Percentiles rank a stretch among this genome's conserved stretches.
Conservation (phyloP, 371 early-diverging fungal genomes). For the Mortierella sp. region DNA sequence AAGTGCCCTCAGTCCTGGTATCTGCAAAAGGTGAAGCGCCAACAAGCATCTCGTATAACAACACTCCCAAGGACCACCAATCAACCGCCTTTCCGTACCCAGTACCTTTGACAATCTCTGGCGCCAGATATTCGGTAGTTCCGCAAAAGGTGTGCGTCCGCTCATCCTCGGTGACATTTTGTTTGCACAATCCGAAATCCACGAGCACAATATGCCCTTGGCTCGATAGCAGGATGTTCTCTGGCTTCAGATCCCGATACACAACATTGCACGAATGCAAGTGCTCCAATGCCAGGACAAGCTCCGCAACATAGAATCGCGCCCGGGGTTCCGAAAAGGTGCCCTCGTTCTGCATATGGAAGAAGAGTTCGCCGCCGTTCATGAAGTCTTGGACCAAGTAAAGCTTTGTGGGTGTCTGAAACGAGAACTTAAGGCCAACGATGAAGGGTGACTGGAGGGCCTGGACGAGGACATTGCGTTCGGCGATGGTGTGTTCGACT, state of each 20-base stretch:
- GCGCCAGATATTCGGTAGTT: constrained; percentile 79
- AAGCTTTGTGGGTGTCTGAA: constrained; percentile 75
- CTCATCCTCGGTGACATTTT: constrained; percentile 69
- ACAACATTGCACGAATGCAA: constrained; percentile 77
- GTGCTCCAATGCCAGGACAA: constrained; percentile 76
- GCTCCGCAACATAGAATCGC: constrained; percentile 76
- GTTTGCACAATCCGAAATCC: constrained; percentile 88
- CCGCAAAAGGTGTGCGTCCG: constrained; percentile 83
- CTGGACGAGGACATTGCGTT: constrained; percentile 83
- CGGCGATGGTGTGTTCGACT: constrained; percentile 80
- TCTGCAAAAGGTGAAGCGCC: constrained; percentile 79
- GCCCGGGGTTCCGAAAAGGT: constrained; percentile 70
- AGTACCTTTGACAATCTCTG: constrained; percentile 75
- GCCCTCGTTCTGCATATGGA: constrained; percentile 71
- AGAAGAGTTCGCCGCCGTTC: constrained; percentile 84
- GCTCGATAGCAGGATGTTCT: constrained; percentile 70
- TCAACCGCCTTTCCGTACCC: constrained; percentile 80
- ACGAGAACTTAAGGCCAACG: constrained; percentile 75
- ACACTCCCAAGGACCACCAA: constrained; percentile 88
- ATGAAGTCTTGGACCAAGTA: constrained; percentile 84
- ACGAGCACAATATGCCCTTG: constrained; percentile 81
- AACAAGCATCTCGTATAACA: constrained; percentile 81
- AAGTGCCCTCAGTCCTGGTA: constrained; percentile 64
- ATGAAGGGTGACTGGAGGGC: constrained; percentile 73
- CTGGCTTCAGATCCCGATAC: constrained; percentile 76